phyloP scores from a whole-genome alignment of 371 early-diverging fungal species.

The Chytridiales sp. region DNA sequence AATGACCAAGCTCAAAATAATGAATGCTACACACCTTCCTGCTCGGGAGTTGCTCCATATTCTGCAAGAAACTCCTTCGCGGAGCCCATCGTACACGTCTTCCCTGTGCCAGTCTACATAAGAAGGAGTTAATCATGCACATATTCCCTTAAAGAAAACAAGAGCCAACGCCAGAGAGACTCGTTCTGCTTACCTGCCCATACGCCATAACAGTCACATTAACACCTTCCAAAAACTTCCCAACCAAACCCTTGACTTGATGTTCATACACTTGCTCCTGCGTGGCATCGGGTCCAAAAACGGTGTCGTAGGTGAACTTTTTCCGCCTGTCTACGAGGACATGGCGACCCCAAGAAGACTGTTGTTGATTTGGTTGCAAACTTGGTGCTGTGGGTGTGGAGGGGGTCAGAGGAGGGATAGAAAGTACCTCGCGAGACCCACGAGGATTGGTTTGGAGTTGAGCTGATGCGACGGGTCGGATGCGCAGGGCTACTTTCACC shows the following conservation, averaged over 20 bases:
- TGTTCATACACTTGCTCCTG: conserved; percentile 77
- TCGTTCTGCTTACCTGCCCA: too few species aligned
- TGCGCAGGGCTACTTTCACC: conserved; percentile 30
- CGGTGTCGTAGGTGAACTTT: conserved; percentile 37
- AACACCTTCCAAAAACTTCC: conserved; percentile 81
- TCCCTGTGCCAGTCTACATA: conserved; percentile 49
- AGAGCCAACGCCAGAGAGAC: too few species aligned
- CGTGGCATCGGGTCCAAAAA: conserved; percentile 51
- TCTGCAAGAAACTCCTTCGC: conserved; percentile 1
- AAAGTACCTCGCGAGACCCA: conserved; percentile 16
- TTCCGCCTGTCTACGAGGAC: conserved; percentile 22
- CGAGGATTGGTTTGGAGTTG: background rate
- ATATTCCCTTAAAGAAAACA: too few species aligned
- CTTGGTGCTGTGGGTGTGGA: background rate
- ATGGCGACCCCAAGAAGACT: conserved; percentile 4
- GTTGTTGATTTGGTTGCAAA: background rate
- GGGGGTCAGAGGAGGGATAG: background rate
- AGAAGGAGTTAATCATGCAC: too few species aligned
- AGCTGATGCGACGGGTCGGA: conserved; percentile 18
- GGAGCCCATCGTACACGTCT: conserved; percentile 90
- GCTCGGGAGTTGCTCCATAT: background rate
- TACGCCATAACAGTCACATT: conserved; percentile 96
- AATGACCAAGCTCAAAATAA: background rate
- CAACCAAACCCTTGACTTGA: conserved; percentile 70
- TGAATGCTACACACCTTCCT: conserved; percentile 3